A percentile compares a stretch with the other conserved stretches of the same genome.
Evolutionary conservation across 164 flowering plant species (phyloP).

Genomic region (grape (Vitis vinifera)): ASM3070453v1 NC_081805.1:27665501-27666000

Average conservation of each 20-base stretch:
- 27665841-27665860: constrained; percentile 68
- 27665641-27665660: too few relatives aligned
- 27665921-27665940: constrained; percentile 68
- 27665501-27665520: constrained; percentile 2
- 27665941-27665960: constrained; percentile 70
- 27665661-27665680: not conserved
- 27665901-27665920: constrained; percentile 72
- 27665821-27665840: constrained; percentile 58
- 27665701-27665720: constrained; percentile 15
- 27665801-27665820: constrained; percentile 38
- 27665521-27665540: constrained; percentile 15
- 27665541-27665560: too few relatives aligned
- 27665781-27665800: constrained; percentile 39
- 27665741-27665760: constrained; percentile 32
- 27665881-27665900: constrained; percentile 65
- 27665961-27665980: constrained; percentile 64
- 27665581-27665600: not conserved
- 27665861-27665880: constrained; percentile 71
- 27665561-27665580: too few relatives aligned
- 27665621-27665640: not conserved
- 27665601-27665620: too few relatives aligned
- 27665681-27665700: not conserved
- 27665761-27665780: constrained; percentile 32
- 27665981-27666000: constrained; percentile 67
- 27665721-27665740: constrained; percentile 37